These are phyloP conservation scores for Psilocybe subaeruginosa DNA, from an alignment of 768 basidiomycete genomes.

Conservation along the genomic window DNA sequence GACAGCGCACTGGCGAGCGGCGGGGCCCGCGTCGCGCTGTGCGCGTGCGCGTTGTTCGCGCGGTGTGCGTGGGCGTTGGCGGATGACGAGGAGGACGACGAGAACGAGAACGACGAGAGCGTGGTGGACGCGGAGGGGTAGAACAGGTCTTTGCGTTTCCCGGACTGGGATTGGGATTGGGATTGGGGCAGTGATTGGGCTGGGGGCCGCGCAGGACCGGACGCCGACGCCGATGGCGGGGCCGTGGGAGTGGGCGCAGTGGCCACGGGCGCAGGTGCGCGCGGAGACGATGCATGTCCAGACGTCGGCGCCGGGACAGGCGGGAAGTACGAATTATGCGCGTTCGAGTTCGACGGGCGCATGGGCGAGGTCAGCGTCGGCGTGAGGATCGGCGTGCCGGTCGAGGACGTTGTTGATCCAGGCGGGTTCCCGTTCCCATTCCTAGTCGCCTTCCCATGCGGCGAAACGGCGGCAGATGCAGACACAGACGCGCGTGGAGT, in stretches of 20 bases:
- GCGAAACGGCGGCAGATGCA: conserved; percentile 10
- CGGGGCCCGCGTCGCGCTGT: no score
- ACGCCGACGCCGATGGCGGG: conserved; percentile 8
- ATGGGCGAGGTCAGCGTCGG: neutral
- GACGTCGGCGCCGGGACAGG: neutral
- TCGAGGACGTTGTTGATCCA: neutral
- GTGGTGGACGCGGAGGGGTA: conserved; percentile 61
- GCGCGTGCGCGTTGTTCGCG: no score
- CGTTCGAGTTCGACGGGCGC: neutral
- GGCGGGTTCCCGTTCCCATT: neutral
- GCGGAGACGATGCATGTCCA: no score
- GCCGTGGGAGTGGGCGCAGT: neutral
- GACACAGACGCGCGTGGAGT: conserved; percentile 4
- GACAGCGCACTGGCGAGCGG: no score
- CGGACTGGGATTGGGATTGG: no score
- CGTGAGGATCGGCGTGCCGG: neutral
- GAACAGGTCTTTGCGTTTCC: conserved; percentile 43
- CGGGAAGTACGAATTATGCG: neutral
- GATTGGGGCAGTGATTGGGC: neutral
- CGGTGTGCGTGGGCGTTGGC: neutral
- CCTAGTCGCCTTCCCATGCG: neutral
- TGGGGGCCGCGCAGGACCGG: conserved; percentile 4
- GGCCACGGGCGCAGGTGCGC: neutral
- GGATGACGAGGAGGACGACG: neutral
- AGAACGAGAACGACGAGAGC: conserved; percentile 16